Percentiles rank a stretch among this genome's conserved stretches.
These are phyloP conservation scores for Xylariaceae sp. DNA, from an alignment of 2,329 filamentous ascomycete genomes.

Conservation along the genomic window DNA sequence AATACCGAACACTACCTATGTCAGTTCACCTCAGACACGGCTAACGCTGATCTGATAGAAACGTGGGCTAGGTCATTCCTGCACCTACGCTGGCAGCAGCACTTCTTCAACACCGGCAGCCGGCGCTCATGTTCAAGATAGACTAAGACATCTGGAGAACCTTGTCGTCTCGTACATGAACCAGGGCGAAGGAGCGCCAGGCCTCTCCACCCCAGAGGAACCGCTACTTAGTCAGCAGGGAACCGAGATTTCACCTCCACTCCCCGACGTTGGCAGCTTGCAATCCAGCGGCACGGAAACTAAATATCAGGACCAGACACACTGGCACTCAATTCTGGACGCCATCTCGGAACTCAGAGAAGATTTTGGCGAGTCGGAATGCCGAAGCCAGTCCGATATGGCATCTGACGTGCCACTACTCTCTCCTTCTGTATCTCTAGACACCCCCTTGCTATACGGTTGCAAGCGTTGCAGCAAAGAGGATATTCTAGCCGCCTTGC, in stretches of 20 bases:
- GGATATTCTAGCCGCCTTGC: slow-evolving; percentile 32
- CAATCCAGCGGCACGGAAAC: slow-evolving; percentile 16
- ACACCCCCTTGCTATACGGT: slow-evolving; percentile 29
- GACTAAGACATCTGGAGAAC: slow-evolving; percentile 15
- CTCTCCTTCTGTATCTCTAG: neutral
- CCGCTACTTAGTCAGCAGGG: slow-evolving; percentile 1
- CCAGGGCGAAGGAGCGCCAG: slow-evolving; percentile 6
- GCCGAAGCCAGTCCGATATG: slow-evolving; percentile 1
- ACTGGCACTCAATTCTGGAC: slow-evolving; percentile 19
- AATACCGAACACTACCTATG: neutral
- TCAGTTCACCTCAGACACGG: too few relatives aligned
- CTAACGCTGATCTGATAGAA: too few relatives aligned
- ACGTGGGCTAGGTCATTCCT: slow-evolving; percentile 13
- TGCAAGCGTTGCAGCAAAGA: slow-evolving; percentile 21
- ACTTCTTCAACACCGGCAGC: slow-evolving; percentile 1
- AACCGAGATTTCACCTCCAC: slow-evolving; percentile 2
- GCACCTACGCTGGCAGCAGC: slow-evolving; percentile 12
- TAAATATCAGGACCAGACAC: slow-evolving; percentile 19
- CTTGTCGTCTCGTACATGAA: slow-evolving; percentile 18
- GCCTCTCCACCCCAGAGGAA: neutral
- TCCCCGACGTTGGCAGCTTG: slow-evolving; percentile 15
- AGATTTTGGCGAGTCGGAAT: slow-evolving; percentile 8
- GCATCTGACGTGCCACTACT: neutral
- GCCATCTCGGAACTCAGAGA: slow-evolving; percentile 19
- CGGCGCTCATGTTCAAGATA: slow-evolving; percentile 11